Evolutionary conservation across 2,329 filamentous ascomycete genomes (phyloP), one percentile per base, ranked within the genome.

Genomic region (Tolypocladium pustulatum): DNA sequence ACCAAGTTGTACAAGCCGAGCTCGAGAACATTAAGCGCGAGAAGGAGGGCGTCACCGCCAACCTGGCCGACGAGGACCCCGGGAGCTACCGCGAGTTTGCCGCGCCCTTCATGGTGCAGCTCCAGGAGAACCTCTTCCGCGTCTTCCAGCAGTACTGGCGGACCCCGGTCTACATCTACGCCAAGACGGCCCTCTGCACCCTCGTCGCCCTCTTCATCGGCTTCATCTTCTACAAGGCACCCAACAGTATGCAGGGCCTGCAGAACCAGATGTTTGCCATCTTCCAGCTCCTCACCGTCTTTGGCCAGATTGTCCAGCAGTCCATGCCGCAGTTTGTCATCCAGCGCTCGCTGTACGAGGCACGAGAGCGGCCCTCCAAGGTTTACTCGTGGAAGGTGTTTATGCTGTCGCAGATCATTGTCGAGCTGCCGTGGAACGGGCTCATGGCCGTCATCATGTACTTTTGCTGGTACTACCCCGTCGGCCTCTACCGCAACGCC

Each of bases 91-190:
- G 84, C 61, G 90, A 96, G 71, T 96, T 96, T 61, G 91, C 91
- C 4, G 89, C 90, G 6, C 83, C 88, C 0, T 90, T 95, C 69
- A 67, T 64, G 46, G 68, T 77, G 9, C 91, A 96, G 72, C 75
- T 93, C 49, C 75, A 73, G 58, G 80, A 86, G 67, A 89, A 90
- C 59, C 81, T 84, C 22, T 71, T 81, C 63, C 90, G 91, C 67
- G 88, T 94, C 32, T 94, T 94, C 78, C 83, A 92, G 69, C 91
- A 96, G 71, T 95, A 94, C 80, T 96, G 91, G 91, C 88, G 91
- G 61, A 92, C 87, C 0, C 91, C 91, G 0, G 82, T 86, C 6
- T 96, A 96, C 76, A 92, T 96, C 72, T 95, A 93, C 76, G 87
- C 89, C 66, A 96, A 96, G 78, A 70, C 80, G 0, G 76, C 80